A percentile compares a stretch with the other conserved stretches of the same genome.
Evolutionary conservation across 2,329 filamentous ascomycete genomes (phyloP).

Genomic region (Xylogone sp.): DNA sequence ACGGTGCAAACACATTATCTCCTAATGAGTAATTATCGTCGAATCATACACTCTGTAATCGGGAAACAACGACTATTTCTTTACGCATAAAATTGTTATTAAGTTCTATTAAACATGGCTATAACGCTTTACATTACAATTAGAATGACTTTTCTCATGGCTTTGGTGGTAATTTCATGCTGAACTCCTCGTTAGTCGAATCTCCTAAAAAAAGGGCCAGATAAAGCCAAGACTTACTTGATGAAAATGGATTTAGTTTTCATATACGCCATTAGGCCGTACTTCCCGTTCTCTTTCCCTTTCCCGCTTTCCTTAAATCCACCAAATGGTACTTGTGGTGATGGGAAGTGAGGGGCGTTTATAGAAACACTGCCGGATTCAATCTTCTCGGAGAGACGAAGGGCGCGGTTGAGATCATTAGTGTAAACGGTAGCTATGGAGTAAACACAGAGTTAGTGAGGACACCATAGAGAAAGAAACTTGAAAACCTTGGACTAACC

Average conservation of each 20-base stretch:
- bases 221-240: conserved; percentile 14
- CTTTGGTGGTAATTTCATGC: not conserved
- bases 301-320: conserved; percentile 74
- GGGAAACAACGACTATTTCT: too few relatives aligned
- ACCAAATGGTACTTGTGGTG: conserved; percentile 60
- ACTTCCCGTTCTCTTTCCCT: conserved; percentile 67
- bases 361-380: conserved; percentile 43
- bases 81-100: too few relatives aligned
- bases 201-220: not conserved
- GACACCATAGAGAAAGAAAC: not conserved
- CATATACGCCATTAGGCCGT: conserved; percentile 59
- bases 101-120: too few relatives aligned
- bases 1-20: too few relatives aligned
- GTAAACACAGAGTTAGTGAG: not conserved
- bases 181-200: not conserved
- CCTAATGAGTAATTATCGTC: too few relatives aligned
- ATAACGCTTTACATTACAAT: too few relatives aligned
- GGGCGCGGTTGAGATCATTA: conserved; percentile 59
- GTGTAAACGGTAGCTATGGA: conserved; percentile 58
- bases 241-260: conserved; percentile 61
- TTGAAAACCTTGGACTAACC: conserved; percentile 10
- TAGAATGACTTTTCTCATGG: not conserved
- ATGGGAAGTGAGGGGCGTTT: conserved; percentile 58
- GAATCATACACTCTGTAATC: too few relatives aligned
- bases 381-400: conserved; percentile 58